Percentiles rank a stretch among this genome's conserved stretches.
These are phyloP conservation scores for Ophiostoma perfectum DNA, from an alignment of 2,329 filamentous ascomycete species.

Conservation along the genomic window DNA sequence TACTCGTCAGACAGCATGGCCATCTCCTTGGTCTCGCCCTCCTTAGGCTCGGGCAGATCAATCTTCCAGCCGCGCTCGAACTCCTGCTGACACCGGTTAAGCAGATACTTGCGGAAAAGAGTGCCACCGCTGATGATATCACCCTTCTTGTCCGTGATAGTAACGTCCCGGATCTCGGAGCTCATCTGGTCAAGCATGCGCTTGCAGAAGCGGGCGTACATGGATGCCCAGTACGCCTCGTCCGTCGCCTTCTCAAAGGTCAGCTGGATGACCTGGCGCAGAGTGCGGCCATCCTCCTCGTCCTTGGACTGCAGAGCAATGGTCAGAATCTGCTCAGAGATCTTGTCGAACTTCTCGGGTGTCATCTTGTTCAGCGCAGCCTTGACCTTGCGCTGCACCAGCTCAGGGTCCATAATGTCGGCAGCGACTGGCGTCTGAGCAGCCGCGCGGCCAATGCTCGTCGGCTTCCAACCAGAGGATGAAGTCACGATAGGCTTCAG, in stretches of 20 bases:
- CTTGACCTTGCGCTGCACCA: conserved; percentile 99
- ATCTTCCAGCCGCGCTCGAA: conserved; percentile 97
- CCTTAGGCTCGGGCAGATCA: conserved; percentile 70
- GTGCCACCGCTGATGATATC: conserved; percentile 86
- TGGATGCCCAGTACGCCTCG: conserved; percentile 95
- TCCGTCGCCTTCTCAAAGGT: conserved; percentile 99
- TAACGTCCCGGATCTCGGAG: conserved; percentile 89
- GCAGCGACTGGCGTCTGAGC: conserved; percentile 35
- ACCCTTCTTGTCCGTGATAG: conserved; percentile 82
- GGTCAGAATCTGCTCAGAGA: conserved; percentile 83
- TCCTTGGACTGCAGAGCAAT: conserved; percentile 94
- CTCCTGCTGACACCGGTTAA: conserved; percentile 97
- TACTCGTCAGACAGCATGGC: conserved; percentile 92
- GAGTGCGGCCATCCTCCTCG: conserved; percentile 85
- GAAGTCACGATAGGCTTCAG: conserved; percentile 73
- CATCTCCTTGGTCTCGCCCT: conserved; percentile 73
- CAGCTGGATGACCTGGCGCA: conserved; percentile 96
- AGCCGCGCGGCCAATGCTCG: conserved; percentile 51
- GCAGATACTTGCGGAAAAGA: conserved; percentile 95
- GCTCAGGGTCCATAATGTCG: conserved; percentile 72
- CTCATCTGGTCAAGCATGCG: conserved; percentile 96
- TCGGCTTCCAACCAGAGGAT: conserved; percentile 82
- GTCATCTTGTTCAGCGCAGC: conserved; percentile 99
- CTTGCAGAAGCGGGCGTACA: conserved; percentile 99
- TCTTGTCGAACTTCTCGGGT: conserved; percentile 95